phyloP scores from a whole-genome alignment of 2,329 filamentous ascomycete species.

The Rhexocercosporidium sp. region DNA sequence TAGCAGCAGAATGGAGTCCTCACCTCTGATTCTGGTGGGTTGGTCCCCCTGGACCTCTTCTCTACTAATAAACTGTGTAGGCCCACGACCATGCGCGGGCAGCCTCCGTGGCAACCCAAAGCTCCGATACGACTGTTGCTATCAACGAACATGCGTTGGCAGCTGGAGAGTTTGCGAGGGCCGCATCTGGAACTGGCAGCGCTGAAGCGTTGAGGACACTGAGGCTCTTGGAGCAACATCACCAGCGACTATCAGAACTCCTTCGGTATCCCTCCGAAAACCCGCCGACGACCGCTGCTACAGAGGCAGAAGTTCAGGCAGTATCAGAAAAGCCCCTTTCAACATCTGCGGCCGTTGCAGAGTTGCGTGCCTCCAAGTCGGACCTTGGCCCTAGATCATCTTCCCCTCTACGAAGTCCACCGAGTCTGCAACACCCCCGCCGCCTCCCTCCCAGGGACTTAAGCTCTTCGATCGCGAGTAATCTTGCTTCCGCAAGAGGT shows the following conservation, averaged over 20 bases:
- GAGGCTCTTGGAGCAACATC: slow-evolving; percentile 84
- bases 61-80: slow-evolving; percentile 48
- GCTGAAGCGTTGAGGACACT: slow-evolving; percentile 82
- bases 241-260: slow-evolving; percentile 80
- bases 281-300: slow-evolving; percentile 30
- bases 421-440: slow-evolving; percentile 38
- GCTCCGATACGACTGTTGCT: slow-evolving; percentile 76
- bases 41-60: slow-evolving; percentile 4
- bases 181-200: slow-evolving; percentile 72
- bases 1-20: slow-evolving; percentile 64
- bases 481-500: slow-evolving; percentile 83
- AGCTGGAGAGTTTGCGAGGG: slow-evolving; percentile 85
- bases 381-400: slow-evolving; percentile 38
- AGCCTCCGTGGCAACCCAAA: slow-evolving; percentile 73
- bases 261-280: slow-evolving; percentile 66
- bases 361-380: slow-evolving; percentile 40
- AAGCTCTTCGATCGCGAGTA: slow-evolving; percentile 85
- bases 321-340: slow-evolving; percentile 38
- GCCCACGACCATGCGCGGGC: slow-evolving; percentile 90
- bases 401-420: slow-evolving; percentile 35
- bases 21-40: slow-evolving; percentile 68
- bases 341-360: slow-evolving; percentile 41
- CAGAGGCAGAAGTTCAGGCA: slow-evolving; percentile 38
- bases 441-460: slow-evolving; percentile 66
- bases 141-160: slow-evolving; percentile 88